Percentiles rank a stretch among this genome's conserved stretches.
These are phyloP conservation scores for Syncephalastrum racemosum DNA, from an alignment of 371 early-diverging fungal species.

Conservation along the genomic window DNA sequence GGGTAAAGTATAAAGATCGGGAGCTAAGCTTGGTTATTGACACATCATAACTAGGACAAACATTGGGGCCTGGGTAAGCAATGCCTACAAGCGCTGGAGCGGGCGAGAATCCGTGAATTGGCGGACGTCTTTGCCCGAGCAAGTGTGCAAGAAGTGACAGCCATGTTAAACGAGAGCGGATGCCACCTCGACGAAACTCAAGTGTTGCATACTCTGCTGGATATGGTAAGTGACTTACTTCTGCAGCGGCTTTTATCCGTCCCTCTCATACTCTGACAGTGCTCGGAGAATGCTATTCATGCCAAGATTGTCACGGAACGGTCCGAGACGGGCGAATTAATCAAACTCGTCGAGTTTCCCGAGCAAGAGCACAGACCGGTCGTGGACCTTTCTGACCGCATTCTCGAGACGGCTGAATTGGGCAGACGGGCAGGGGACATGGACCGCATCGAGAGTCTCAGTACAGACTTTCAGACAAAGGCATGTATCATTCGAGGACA, in stretches of 20 bases:
- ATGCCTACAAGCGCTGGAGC: slow-evolving; percentile 54
- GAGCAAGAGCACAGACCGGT: slow-evolving; percentile 44
- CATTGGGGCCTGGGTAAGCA: slow-evolving; percentile 77
- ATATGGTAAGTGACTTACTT: slow-evolving; percentile 46
- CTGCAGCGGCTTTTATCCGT: not conserved
- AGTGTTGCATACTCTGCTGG: slow-evolving; percentile 29
- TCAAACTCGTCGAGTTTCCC: slow-evolving; percentile 75
- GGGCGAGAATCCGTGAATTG: slow-evolving; percentile 67
- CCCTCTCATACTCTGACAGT: slow-evolving; percentile 2
- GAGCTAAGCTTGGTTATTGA: not conserved
- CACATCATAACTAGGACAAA: slow-evolving; percentile 36
- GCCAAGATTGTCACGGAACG: not conserved
- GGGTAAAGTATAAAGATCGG: slow-evolving; percentile 15
- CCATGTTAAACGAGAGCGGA: slow-evolving; percentile 23
- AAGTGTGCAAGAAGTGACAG: slow-evolving; percentile 68
- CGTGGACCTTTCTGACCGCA: slow-evolving; percentile 40
- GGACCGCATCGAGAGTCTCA: slow-evolving; percentile 48
- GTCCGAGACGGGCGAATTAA: slow-evolving; percentile 15
- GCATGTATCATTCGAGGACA: slow-evolving; percentile 19
- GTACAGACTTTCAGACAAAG: slow-evolving; percentile 54
- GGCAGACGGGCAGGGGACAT: slow-evolving; percentile 40
- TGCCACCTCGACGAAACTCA: too few relatives aligned
- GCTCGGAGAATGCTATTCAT: not conserved
- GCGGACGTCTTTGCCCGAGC: slow-evolving; percentile 79
- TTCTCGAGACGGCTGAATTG: slow-evolving; percentile 43